phyloP scores from a whole-genome alignment of 805 yeast species.

The Candida nonsorbophila region DNA sequence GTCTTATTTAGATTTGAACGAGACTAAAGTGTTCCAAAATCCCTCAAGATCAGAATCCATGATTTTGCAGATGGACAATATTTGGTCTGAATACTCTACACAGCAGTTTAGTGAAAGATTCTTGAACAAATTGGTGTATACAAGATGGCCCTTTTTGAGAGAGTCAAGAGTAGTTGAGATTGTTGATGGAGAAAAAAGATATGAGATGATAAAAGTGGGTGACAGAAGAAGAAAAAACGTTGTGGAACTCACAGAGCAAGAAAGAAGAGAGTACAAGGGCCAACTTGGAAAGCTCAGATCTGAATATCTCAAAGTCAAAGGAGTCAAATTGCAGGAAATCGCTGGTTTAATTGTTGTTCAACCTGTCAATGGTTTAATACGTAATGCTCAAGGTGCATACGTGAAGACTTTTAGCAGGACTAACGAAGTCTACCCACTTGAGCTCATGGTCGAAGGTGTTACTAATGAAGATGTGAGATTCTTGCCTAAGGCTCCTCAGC shows the following conservation, averaged over 20 bases:
- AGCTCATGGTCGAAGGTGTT: conserved; percentile 72
- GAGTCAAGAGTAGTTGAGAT: conserved; percentile 71
- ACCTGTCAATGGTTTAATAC: conserved; percentile 70
- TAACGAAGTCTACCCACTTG: conserved; percentile 65
- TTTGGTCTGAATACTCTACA: conserved; percentile 48
- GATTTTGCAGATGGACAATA: conserved; percentile 56
- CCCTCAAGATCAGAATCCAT: conserved; percentile 82
- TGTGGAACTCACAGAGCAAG: conserved; percentile 18
- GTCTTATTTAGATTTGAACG: conserved; percentile 50
- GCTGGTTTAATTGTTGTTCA: conserved; percentile 64
- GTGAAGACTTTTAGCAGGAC: conserved; percentile 61
- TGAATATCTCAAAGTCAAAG: conserved; percentile 49
- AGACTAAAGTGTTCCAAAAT: conserved; percentile 73
- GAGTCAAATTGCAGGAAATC: conserved; percentile 52
- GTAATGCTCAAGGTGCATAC: conserved; percentile 67
- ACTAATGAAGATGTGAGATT: conserved; percentile 70
- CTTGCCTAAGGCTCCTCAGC: conserved; percentile 64
- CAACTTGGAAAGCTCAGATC: conserved; percentile 34
- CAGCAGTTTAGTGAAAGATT: conserved; percentile 64
- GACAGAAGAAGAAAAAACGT: conserved; percentile 2
- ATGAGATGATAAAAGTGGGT: conserved; percentile 24
- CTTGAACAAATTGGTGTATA: conserved; percentile 59
- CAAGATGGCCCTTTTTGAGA: conserved; percentile 86
- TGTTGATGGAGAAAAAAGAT: conserved; percentile 48
- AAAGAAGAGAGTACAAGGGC: conserved; percentile 35